phyloP scores from a whole-genome alignment of 192 early-diverging fungal species.

The Diversispora eburnea region DNA sequence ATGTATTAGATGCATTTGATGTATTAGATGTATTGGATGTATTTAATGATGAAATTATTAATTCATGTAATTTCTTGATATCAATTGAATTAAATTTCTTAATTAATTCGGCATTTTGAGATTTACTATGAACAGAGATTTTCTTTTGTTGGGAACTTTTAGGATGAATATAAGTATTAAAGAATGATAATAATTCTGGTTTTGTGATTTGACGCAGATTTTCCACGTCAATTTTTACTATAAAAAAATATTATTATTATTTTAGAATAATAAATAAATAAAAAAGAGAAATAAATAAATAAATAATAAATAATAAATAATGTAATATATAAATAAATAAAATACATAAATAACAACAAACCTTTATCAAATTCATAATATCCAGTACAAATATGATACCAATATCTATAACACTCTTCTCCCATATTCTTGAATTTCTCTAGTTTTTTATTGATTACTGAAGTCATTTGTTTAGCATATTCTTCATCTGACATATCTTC shows the following conservation, averaged over 20 bases:
- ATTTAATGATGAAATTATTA: conserved; percentile 33
- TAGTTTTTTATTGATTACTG: conserved; percentile 64
- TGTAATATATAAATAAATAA: conserved; percentile 2
- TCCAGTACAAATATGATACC: conserved; percentile 68
- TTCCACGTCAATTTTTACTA: conserved; percentile 56
- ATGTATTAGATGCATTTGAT: conserved; percentile 18
- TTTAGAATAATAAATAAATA: not conserved
- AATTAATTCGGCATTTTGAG: conserved; percentile 38
- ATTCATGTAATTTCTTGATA: conserved; percentile 36
- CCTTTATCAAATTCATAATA: conserved; percentile 86
- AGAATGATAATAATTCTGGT: conserved; percentile 56
- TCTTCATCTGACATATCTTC: conserved; percentile 66
- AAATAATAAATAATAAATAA: not conserved
- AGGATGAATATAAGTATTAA: conserved; percentile 53
- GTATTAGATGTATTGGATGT: conserved; percentile 1
- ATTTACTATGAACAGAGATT: conserved; percentile 64
- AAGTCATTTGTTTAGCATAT: conserved; percentile 71
- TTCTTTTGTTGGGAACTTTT: conserved; percentile 52
- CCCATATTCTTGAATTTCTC: conserved; percentile 87
- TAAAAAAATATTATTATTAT: not conserved
- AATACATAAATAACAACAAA: conserved; percentile 6
- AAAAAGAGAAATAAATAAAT: conserved; percentile 7
- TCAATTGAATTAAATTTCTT: conserved; percentile 31
- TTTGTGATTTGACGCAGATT: conserved; percentile 49
- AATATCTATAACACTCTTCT: conserved; percentile 71